Evolutionary conservation across 352 stramenopile genomes (phyloP), one percentile per base, ranked within the genome.

Genomic region (Pythium pyrilobum): DNA sequence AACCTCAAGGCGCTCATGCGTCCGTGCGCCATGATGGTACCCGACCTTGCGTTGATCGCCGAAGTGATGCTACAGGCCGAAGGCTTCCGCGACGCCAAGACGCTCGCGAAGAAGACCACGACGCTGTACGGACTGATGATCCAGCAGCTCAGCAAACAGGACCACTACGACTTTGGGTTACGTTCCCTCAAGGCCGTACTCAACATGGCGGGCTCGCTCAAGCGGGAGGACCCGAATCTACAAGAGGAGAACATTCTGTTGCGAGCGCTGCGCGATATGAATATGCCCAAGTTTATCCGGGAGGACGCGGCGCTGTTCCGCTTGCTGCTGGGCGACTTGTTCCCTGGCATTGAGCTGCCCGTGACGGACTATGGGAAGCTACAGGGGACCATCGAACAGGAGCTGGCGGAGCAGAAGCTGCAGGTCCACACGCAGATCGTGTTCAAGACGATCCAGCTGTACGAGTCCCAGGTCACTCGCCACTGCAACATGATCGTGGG

Each of bases 161-260:
- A 92, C 23, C 85, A 95, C 67, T 95, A 95, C 53, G 85, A 95
- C 59, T 95, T 93, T 45, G 85, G 83, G 0, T 54, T 95, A 12
- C 71, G 85, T 47, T 87, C 71, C 32, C 70, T 95, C 18, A 95
- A 93, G 62, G 80, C 83, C 10, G 85, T 95, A 39, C 66, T 95
- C n/a, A 89, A 88, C 46, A 90, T 91, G 80, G 81, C 85, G 44
- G 85, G 85, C 4, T 66, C 75, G 3, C 54, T 95, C 18, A 99
- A 99, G 70, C 90, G 97, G 20, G 85, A 97, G 54, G 98, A 99
- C 55, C 74, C 84, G 0, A 96, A 98, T 46, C 74, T 96, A 28
- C 81, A 92, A n/a, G 97, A 99, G 69, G 87, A 96, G 27, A 96
- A 95, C 37, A 94, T 99, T 45, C 71, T 99, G 5, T 87, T 98